Base-by-base conservation (phyloP, 495 filamentous ascomycete species). In the Penicillium odoratum region DNA sequence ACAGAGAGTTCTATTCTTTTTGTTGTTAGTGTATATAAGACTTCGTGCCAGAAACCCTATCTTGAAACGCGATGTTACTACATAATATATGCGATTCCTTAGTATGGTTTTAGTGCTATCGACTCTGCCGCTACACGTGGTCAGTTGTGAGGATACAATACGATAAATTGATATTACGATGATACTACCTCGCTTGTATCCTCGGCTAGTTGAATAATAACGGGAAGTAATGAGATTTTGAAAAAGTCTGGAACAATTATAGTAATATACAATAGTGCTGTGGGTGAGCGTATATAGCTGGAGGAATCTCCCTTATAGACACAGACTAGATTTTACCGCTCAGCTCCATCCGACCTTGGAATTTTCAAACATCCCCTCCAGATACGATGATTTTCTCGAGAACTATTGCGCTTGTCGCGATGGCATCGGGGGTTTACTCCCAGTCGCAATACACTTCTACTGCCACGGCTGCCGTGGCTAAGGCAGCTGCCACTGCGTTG, bases 361-460 rank as follows among this genome's bases (percentile, higher is more conserved):
- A 38, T 40, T 40, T 13, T 4, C 2, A 11, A n/a, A 13, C 38
- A 40, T 40, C 38, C 11, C 13, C 13, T n/a, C 11, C 11, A n/a
- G n/a, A 13, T 11, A 54, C 30, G 3, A 56, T 56, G 54, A 56
- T 50, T 26, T 50, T 56, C 34, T 56, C 54, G 33, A 49, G n/a
- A 18, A 43, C 46, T 43, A 56, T 34, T 34, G 47, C 46, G 54
- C 34, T 56, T 44, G 13, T 50, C 15, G 54, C 46, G 36, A 26
- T 56, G 54, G 46, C 34, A 7, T 56, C 54, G 6, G 46, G 34
- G 0, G 46, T 10, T 44, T 56, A 56, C 8, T 34, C 54, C 46
- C 54, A 56, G 54, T 56, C 54, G 46, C 54, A 56, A 25, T 56
- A 56, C n/a, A 56, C 54, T 26, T 49, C 54, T 44, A 56, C 54